Conservation (phyloP, 1,284 basidiomycete genomes). For the Leccinum pachyderme region DNA sequence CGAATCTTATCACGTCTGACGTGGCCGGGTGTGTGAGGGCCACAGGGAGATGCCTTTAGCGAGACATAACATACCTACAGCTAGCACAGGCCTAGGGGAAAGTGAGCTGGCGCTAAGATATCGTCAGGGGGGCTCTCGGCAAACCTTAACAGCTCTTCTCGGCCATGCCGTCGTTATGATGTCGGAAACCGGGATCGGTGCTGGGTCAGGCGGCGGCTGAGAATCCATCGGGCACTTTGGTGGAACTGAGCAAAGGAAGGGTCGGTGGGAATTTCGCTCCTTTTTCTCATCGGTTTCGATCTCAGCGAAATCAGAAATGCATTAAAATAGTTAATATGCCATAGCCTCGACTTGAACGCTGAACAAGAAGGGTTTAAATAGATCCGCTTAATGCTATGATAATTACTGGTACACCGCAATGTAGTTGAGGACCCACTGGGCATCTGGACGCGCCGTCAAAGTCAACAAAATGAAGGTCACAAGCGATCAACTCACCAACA, state of each 20-base stretch:
- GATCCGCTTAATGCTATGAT: not conserved
- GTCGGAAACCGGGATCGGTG: constrained; percentile 49
- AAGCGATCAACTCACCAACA: constrained; percentile 40
- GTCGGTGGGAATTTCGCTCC: constrained; percentile 30
- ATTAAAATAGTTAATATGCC: not conserved
- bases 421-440: constrained; percentile 59
- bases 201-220: constrained; percentile 37
- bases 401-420: constrained; percentile 37
- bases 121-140: constrained; percentile 8
- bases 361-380: not conserved
- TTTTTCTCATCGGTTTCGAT: constrained; percentile 17
- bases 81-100: constrained; percentile 49
- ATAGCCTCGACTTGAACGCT: constrained; percentile 5
- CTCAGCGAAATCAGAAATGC: constrained; percentile 8
- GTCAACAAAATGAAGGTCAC: not conserved
- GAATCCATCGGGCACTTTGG: constrained; percentile 32
- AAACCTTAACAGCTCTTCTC: constrained; percentile 47
- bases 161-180: constrained; percentile 38
- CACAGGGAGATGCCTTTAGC: not conserved
- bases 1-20: constrained; percentile 56
- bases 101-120: constrained; percentile 13
- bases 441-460: constrained; percentile 37
- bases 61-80: constrained; percentile 43
- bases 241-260: constrained; percentile 29
- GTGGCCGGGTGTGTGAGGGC: not conserved